These are phyloP conservation scores for Suhomyces kunorum DNA, from an alignment of 1,139 yeast genomes.

Conservation along the genomic window DNA sequence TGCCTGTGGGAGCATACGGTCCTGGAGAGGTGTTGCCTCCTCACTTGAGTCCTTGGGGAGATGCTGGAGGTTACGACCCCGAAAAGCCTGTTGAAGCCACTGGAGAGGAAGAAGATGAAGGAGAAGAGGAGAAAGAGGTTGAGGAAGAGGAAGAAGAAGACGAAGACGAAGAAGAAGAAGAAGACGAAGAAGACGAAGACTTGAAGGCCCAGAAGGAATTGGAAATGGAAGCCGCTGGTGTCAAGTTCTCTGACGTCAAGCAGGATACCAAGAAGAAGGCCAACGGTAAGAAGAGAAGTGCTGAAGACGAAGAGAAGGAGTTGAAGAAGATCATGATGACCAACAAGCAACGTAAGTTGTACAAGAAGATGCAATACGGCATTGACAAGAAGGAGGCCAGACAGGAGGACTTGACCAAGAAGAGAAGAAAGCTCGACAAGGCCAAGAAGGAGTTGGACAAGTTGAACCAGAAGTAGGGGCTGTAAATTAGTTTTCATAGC, in stretches of 20 bases:
- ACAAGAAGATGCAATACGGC: constrained; percentile 94
- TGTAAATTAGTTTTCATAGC: constrained; percentile 6
- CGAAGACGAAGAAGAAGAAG: constrained; percentile 50
- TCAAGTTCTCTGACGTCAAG: constrained; percentile 62
- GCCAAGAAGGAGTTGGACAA: constrained; percentile 57
- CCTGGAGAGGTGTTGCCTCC: constrained; percentile 97
- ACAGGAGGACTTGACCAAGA: constrained; percentile 70
- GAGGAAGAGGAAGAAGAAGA: constrained; percentile 52
- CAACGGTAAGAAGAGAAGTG: constrained; percentile 37
- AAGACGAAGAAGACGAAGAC: constrained; percentile 57
- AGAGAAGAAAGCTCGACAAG: constrained; percentile 76
- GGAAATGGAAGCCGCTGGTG: constrained; percentile 88
- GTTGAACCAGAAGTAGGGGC: constrained; percentile 26
- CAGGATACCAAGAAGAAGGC: constrained; percentile 36
- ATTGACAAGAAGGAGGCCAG: constrained; percentile 82
- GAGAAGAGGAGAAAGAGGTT: constrained; percentile 51
- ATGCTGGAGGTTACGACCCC: constrained; percentile 88
- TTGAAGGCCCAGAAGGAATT: constrained; percentile 77
- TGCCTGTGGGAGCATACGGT: constrained; percentile 78
- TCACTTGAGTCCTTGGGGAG: constrained; percentile 99
- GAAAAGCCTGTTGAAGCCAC: constrained; percentile 44
- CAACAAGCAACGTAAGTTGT: constrained; percentile 90
- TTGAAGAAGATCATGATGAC: constrained; percentile 96
- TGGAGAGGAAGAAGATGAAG: constrained; percentile 48
- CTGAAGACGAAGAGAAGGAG: constrained; percentile 78